Evolutionary conservation across 306 rosid species (phyloP).

Genomic region (Castanea crenata): DNA sequence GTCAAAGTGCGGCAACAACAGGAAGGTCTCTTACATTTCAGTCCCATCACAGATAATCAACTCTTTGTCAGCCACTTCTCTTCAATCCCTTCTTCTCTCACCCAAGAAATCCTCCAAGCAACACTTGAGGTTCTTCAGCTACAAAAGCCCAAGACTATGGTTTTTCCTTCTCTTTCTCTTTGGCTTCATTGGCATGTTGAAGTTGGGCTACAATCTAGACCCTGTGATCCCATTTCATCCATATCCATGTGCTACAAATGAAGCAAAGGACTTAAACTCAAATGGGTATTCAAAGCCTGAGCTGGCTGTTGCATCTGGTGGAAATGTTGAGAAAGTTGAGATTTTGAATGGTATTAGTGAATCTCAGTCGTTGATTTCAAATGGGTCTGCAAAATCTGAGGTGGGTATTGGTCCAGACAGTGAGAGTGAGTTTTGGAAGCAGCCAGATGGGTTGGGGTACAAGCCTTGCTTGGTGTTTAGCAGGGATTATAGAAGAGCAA

Average conservation of each 20-base stretch:
- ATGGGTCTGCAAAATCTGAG: constrained; percentile 32
- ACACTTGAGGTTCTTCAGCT: constrained; percentile 21
- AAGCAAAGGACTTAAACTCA: constrained; percentile 26
- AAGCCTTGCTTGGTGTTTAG: constrained; percentile 69
- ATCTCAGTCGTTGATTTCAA: constrained; percentile 26
- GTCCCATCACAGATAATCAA: constrained; percentile 95
- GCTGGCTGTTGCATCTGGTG: constrained; percentile 18
- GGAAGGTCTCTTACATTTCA: constrained; percentile 73
- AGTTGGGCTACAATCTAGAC: constrained; percentile 39
- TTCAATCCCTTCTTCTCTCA: constrained; percentile 74
- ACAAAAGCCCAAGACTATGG: constrained; percentile 51
- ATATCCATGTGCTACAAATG: constrained; percentile 50
- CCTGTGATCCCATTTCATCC: constrained; percentile 44
- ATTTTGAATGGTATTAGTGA: background rate
- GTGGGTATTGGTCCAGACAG: constrained; percentile 17
- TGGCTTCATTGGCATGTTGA: constrained; percentile 63
- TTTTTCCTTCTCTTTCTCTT: constrained; percentile 55
- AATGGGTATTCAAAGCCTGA: constrained; percentile 25
- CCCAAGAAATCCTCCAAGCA: constrained; percentile 72
- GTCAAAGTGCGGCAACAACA: constrained; percentile 51
- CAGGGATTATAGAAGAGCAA: constrained; percentile 51
- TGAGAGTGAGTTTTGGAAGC: constrained; percentile 72
- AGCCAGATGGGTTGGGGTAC: constrained; percentile 86
- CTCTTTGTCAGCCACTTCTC: constrained; percentile 77
- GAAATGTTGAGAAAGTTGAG: constrained; percentile 24